Conservation (phyloP, 2,329 filamentous ascomycete genomes). For the Botrytis pseudocinerea region DNA sequence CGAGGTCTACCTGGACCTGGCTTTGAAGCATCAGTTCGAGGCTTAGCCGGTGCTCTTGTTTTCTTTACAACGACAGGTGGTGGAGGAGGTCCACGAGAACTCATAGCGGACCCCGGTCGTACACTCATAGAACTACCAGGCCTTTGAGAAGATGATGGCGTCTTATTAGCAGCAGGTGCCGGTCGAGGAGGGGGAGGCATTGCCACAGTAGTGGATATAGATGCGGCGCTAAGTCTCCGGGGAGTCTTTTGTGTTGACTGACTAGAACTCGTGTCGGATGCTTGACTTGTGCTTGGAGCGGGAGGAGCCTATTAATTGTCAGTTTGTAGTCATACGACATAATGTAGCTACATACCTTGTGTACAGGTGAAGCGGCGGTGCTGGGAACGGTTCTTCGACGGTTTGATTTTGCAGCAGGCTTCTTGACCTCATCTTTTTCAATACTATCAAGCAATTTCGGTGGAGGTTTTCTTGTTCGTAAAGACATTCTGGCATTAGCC, state of each 20-base stretch:
- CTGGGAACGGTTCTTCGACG: conserved; percentile 64
- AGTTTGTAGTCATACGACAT: not conserved
- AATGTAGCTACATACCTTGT: conserved; percentile 43
- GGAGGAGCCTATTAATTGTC: not conserved
- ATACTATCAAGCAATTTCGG: conserved; percentile 54
- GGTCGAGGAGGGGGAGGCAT: conserved; percentile 30
- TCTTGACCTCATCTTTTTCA: conserved; percentile 51
- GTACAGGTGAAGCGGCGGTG: conserved; percentile 48
- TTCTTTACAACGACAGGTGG: conserved; percentile 57
- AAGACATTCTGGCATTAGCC: conserved; percentile 63
- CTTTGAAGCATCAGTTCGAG: conserved; percentile 44
- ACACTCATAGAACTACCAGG: conserved; percentile 47
- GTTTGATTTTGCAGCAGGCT: conserved; percentile 42
- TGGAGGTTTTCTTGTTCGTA: conserved; percentile 67
- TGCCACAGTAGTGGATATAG: conserved; percentile 46
- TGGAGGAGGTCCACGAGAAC: conserved; percentile 43
- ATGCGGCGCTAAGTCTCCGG: conserved; percentile 46
- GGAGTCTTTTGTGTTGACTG: conserved; percentile 37
- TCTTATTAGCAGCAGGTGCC: conserved; percentile 29
- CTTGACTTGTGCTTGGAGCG: conserved; percentile 33
- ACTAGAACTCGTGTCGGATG: conserved; percentile 36
- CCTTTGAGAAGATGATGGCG: conserved; percentile 39
- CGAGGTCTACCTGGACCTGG: conserved; percentile 38
- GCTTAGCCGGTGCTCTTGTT: conserved; percentile 50
- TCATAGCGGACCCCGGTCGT: conserved; percentile 48